Evolutionary conservation across 768 basidiomycete species (phyloP).

Genomic region (Suillus brevipes): DNA sequence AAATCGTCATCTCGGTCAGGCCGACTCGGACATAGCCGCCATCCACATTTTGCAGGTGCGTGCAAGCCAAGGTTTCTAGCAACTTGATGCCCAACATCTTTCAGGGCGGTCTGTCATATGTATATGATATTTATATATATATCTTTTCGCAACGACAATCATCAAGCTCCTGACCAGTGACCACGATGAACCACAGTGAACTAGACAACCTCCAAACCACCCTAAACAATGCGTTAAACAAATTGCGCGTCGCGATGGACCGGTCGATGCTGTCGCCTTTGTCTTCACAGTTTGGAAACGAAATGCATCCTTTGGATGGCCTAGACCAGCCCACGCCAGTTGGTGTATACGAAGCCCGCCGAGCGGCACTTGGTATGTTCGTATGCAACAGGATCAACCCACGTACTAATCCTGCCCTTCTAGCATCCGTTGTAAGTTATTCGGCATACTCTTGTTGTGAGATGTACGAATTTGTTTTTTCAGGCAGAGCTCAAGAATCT

Average conservation of each 20-base stretch:
- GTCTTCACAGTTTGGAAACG: neutral
- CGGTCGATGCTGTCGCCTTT: neutral
- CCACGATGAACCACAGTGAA: neutral
- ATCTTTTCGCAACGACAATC: neutral
- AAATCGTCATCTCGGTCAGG: too few relatives aligned
- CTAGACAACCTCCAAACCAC: neutral
- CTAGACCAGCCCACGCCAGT: neutral
- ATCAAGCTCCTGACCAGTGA: neutral
- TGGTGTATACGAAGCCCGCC: slow-evolving; percentile 5
- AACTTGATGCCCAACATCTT: too few relatives aligned
- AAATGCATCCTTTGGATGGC: slow-evolving; percentile 2
- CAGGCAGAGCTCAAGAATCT: slow-evolving; percentile 8
- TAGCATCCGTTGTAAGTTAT: neutral
- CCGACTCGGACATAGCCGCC: too few relatives aligned
- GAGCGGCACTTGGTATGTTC: neutral
- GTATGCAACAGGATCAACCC: neutral
- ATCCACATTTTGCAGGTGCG: neutral
- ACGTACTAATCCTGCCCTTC: neutral
- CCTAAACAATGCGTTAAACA: slow-evolving; percentile 1
- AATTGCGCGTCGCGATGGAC: neutral
- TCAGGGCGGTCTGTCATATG: neutral
- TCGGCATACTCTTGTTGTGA: neutral
- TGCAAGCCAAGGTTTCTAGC: too few relatives aligned
- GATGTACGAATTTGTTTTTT: neutral
- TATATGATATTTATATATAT: neutral